phyloP scores from a whole-genome alignment of 106 monocot species.

The Amphibolis antarctica region DNA sequence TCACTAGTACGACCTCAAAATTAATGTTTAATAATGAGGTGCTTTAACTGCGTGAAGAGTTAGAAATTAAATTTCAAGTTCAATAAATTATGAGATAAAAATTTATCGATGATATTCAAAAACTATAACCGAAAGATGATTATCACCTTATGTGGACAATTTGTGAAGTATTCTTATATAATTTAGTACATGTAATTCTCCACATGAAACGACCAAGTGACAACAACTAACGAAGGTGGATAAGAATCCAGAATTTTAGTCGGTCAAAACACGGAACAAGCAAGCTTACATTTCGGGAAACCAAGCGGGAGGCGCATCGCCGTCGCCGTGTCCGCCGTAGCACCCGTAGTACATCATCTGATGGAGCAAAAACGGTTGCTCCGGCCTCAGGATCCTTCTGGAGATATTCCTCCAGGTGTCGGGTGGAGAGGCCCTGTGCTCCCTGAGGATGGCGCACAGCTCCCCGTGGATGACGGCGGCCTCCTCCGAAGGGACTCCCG shows the following conservation, averaged over 20 bases:
- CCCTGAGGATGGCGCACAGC: constrained; percentile 6
- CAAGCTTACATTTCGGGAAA: constrained; percentile 10
- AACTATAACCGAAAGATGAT: no score
- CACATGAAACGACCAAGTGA: no score
- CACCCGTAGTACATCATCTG: constrained; percentile 28
- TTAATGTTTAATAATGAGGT: no score
- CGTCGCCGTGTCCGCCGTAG: constrained; percentile 11
- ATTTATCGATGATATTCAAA: no score
- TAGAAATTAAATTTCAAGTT: no score
- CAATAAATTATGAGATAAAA: no score
- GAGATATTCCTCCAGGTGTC: constrained; percentile 15
- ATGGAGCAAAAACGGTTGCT: constrained; percentile 20
- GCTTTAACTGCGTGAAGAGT: no score
- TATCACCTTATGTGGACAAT: no score
- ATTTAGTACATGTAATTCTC: no score
- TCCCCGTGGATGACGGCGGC: constrained; percentile 8
- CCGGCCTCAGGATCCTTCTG: constrained; percentile 11
- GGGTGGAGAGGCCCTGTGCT: constrained; percentile 5
- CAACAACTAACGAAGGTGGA: no score
- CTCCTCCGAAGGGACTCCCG: constrained; percentile 5
- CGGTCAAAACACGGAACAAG: not conserved
- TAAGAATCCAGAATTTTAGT: not conserved
- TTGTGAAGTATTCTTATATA: no score
- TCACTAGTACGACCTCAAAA: not conserved
- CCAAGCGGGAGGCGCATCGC: constrained; percentile 21